These are phyloP conservation scores for Chlamydomonas sp. DNA, from an alignment of 139 green algal genomes.

Conservation along the genomic window DNA sequence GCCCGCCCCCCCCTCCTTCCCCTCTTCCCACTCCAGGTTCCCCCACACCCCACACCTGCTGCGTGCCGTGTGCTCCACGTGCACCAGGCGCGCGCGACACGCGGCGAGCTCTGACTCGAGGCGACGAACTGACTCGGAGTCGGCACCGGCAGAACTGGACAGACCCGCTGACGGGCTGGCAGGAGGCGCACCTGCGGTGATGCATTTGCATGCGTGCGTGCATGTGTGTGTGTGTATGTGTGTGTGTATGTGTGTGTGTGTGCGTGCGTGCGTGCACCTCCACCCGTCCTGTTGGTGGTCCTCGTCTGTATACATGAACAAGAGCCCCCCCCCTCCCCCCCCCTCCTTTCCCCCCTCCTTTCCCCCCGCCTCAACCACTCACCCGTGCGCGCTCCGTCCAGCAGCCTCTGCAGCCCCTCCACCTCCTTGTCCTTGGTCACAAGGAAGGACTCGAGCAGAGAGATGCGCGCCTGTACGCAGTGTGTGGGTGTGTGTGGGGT, in stretches of 20 bases:
- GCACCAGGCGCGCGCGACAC: background rate
- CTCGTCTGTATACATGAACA: too few species aligned
- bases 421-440: conserved; percentile 24
- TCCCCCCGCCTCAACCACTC: conserved; percentile 1
- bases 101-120: conserved; percentile 13
- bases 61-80: background rate
- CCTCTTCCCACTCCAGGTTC: background rate
- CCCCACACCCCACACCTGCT: background rate
- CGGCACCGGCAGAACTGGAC: background rate
- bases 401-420: conserved; percentile 14
- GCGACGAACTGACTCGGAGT: background rate
- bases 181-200: conserved; percentile 1
- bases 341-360: background rate
- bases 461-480: background rate
- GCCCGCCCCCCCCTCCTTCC: too few species aligned
- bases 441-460: conserved; percentile 10
- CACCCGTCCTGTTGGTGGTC: too few species aligned
- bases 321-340: background rate
- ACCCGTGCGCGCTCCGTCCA: conserved; percentile 16
- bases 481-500: too few species aligned
- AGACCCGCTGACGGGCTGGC: background rate
- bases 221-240: too few species aligned
- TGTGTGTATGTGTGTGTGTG: too few species aligned
- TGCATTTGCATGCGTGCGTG: background rate
- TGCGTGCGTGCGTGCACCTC: too few species aligned